phyloP scores from a whole-genome alignment of 306 rosid genomes.

The Inga oerstediana region DNA sequence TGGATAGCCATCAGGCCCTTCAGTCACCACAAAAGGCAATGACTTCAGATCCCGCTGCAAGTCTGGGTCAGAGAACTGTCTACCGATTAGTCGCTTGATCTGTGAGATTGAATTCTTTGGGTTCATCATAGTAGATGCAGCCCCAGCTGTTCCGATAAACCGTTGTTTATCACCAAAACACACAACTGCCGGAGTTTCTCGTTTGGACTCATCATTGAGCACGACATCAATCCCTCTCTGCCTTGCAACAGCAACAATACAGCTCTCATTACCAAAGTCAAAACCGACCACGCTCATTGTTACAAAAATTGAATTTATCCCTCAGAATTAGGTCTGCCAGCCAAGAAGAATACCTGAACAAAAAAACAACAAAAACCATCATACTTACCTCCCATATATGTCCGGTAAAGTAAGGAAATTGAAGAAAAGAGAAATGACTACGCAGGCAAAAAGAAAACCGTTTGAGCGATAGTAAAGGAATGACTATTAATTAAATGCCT shows the following conservation, averaged over 20 bases:
- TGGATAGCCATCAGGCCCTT: slow-evolving; percentile 91
- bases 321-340: slow-evolving; percentile 7
- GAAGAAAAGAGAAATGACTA: neutral
- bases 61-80: slow-evolving; percentile 74
- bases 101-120: slow-evolving; percentile 87
- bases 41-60: slow-evolving; percentile 77
- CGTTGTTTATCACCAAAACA: slow-evolving; percentile 97
- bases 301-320: slow-evolving; percentile 8
- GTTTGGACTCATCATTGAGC: slow-evolving; percentile 94
- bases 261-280: slow-evolving; percentile 94
- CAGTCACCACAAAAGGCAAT: slow-evolving; percentile 68
- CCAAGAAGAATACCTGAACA: neutral
- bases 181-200: slow-evolving; percentile 91
- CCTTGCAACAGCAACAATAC: slow-evolving; percentile 96
- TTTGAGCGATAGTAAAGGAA: neutral
- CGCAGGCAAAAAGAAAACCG: neutral
- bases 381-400: neutral
- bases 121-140: slow-evolving; percentile 95
- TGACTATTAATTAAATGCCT: neutral
- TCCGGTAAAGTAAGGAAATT: neutral
- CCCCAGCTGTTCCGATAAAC: slow-evolving; percentile 93
- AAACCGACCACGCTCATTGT: slow-evolving; percentile 98
- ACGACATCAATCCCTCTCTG: slow-evolving; percentile 97
- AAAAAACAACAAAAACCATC: neutral
- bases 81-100: slow-evolving; percentile 77